Conservation (phyloP, 805 yeast species). For the Pichia kluyveri region DNA sequence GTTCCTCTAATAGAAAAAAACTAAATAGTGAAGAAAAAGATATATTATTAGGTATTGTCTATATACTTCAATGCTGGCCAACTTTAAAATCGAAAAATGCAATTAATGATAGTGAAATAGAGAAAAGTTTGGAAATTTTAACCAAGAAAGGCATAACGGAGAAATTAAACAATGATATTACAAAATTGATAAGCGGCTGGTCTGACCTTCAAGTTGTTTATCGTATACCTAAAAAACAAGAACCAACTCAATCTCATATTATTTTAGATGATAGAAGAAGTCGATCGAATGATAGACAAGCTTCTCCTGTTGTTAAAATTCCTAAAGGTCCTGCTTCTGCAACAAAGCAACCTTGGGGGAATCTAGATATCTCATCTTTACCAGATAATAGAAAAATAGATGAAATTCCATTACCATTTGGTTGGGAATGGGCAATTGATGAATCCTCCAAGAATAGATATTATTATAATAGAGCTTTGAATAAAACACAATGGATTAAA, state of each 20-base stretch:
- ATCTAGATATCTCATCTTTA: conserved; percentile 9
- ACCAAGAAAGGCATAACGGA: not conserved
- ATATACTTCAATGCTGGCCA: conserved; percentile 57
- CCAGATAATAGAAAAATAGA: conserved; percentile 18
- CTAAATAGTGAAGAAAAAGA: conserved; percentile 27
- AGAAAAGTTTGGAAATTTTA: conserved; percentile 45
- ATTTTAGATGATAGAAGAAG: conserved; percentile 20
- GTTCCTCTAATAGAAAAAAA: not conserved
- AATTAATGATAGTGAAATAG: conserved; percentile 66
- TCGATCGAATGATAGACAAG: conserved; percentile 4
- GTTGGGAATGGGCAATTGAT: conserved; percentile 57
- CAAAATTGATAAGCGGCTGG: conserved; percentile 57
- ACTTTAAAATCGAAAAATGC: conserved; percentile 62
- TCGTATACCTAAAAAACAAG: conserved; percentile 61
- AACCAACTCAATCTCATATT: conserved; percentile 14
- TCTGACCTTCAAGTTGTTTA: conserved; percentile 68
- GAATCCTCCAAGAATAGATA: conserved; percentile 35
- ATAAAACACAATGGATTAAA: conserved; percentile 49
- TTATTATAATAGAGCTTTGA: conserved; percentile 43
- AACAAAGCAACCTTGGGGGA: conserved; percentile 13
- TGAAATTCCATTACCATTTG: conserved; percentile 40
- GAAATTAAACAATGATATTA: conserved; percentile 29
- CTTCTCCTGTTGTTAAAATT: conserved; percentile 2
- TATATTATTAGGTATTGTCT: conserved; percentile 41
- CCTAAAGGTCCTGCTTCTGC: conserved; percentile 9